These are phyloP conservation scores for Claviceps purpurea DNA, from an alignment of 2,329 filamentous ascomycete genomes.

Conservation along the genomic window DNA sequence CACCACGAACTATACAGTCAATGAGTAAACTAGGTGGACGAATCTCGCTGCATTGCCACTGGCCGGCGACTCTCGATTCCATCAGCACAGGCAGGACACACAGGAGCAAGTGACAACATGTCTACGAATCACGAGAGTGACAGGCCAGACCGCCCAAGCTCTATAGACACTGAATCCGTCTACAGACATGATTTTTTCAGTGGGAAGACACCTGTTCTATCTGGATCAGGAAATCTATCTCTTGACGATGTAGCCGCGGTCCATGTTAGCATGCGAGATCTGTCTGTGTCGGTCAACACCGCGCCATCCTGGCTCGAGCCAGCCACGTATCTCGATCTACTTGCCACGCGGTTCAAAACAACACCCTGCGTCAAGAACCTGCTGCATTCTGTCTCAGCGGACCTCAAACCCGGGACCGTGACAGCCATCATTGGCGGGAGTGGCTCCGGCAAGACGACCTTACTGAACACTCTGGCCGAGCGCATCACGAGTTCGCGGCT, in stretches of 20 bases:
- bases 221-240: slow-evolving; percentile 24
- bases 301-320: slow-evolving; percentile 40
- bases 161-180: slow-evolving; percentile 15
- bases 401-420: slow-evolving; percentile 50
- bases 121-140: slow-evolving; percentile 13
- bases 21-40: background rate
- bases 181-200: slow-evolving; percentile 6
- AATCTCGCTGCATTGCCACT: background rate
- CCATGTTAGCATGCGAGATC: slow-evolving; percentile 37
- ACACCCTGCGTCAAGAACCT: slow-evolving; percentile 34
- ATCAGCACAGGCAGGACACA: background rate
- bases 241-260: slow-evolving; percentile 43
- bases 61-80: background rate
- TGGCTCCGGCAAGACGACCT: slow-evolving; percentile 59
- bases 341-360: slow-evolving; percentile 24
- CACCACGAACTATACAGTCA: background rate
- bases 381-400: slow-evolving; percentile 48
- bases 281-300: slow-evolving; percentile 44
- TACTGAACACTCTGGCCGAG: slow-evolving; percentile 59
- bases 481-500: slow-evolving; percentile 45
- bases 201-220: slow-evolving; percentile 15
- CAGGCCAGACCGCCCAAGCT: slow-evolving; percentile 20
- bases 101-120: background rate
- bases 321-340: slow-evolving; percentile 29
- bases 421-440: slow-evolving; percentile 66